Conservation (phyloP, 2,329 filamentous ascomycete species). For the Colletotrichum simmondsii region DNA sequence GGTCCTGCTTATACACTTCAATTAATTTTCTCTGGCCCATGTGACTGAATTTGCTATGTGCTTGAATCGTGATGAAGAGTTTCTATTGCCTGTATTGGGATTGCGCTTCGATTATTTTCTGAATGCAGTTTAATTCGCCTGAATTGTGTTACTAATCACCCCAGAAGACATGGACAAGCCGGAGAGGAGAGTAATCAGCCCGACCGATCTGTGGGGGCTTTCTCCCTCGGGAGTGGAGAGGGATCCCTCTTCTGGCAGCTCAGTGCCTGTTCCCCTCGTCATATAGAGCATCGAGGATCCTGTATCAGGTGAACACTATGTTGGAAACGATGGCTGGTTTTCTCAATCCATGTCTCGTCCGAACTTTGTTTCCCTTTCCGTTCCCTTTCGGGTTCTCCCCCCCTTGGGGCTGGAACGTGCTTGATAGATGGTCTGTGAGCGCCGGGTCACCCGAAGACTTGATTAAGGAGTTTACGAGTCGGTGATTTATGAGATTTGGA, state of each 20-base stretch:
- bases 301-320: background rate
- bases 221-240: background rate
- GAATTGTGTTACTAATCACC: background rate
- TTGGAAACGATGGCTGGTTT: background rate
- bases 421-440: background rate
- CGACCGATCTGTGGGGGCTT: background rate
- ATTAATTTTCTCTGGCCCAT: no score
- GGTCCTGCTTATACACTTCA: conserved; percentile 17
- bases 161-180: background rate
- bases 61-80: background rate
- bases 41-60: background rate
- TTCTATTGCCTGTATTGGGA: background rate
- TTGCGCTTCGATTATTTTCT: background rate
- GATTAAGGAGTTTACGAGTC: background rate
- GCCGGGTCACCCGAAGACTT: background rate
- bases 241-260: background rate
- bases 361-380: background rate
- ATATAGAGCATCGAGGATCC: background rate
- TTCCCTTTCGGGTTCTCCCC: no score
- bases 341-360: background rate
- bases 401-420: background rate
- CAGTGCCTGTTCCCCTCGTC: background rate
- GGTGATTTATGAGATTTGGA: no score
- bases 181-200: background rate
- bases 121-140: background rate